Percentiles rank a stretch among this genome's conserved stretches.
Evolutionary conservation across 179 eudicot species (phyloP).

Genomic region (Camellia oleifera): DNA sequence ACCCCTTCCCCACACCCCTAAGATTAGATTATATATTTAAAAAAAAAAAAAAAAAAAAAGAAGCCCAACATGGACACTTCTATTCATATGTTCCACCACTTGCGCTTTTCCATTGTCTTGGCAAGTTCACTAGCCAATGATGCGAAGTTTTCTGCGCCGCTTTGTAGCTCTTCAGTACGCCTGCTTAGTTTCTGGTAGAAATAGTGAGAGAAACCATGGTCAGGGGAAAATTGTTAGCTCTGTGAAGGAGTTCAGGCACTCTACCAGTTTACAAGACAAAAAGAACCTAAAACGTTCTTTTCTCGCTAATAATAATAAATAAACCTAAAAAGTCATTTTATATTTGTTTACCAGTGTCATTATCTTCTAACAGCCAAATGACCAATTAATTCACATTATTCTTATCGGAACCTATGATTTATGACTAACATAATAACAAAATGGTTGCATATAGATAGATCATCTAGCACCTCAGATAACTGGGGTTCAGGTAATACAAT

Average conservation of each 20-base stretch:
- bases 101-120: conserved; percentile 75
- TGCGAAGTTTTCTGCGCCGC: conserved; percentile 75
- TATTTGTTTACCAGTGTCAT: background rate
- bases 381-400: background rate
- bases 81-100: conserved; percentile 85
- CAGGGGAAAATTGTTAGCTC: background rate
- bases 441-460: background rate
- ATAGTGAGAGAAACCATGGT: background rate
- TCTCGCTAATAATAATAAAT: background rate
- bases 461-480: background rate
- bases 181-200: conserved; percentile 54
- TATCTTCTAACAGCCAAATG: background rate
- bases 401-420: background rate
- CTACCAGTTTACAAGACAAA: background rate
- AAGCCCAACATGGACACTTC: background rate
- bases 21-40: background rate
- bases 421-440: background rate
- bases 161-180: conserved; percentile 71
- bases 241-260: background rate
- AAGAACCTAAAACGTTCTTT: background rate
- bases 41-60: background rate
- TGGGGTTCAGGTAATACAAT: background rate
- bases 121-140: conserved; percentile 69
- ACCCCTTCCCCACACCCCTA: too few relatives aligned
- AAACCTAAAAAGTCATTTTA: background rate